Evolutionary conservation across 2,329 filamentous ascomycete species (phyloP).

Genomic region (Fusarium citri): DNA sequence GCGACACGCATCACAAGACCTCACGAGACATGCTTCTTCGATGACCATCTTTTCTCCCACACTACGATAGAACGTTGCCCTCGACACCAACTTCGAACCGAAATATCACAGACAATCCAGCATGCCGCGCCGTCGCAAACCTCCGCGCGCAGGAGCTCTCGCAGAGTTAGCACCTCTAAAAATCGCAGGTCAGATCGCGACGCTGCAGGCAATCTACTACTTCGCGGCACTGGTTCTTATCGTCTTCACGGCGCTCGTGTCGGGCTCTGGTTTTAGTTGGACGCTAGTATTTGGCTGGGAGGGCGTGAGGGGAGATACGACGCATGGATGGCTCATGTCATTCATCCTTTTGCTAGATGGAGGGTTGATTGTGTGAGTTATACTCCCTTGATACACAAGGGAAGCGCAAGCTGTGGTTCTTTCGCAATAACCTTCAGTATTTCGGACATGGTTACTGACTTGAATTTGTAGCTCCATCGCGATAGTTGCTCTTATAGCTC

Average conservation of each 20-base stretch:
- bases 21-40: conserved; percentile 39
- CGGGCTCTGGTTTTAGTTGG: conserved; percentile 65
- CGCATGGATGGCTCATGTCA: conserved; percentile 69
- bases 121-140: conserved; percentile 68
- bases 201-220: conserved; percentile 69
- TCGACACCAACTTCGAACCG: not conserved
- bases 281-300: conserved; percentile 70
- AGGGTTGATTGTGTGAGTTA: conserved; percentile 62
- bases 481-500: conserved; percentile 83
- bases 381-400: not conserved
- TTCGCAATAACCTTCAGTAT: not conserved
- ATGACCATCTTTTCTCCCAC: conserved; percentile 22
- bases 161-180: conserved; percentile 70
- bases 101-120: not conserved
- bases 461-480: conserved; percentile 74
- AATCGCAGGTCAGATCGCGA: conserved; percentile 69
- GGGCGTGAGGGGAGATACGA: conserved; percentile 69
- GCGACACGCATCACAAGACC: conserved; percentile 21
- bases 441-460: conserved; percentile 16
- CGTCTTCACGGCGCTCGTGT: conserved; percentile 69
- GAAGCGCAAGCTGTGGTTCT: conserved; percentile 1
- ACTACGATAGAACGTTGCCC: conserved; percentile 2
- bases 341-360: conserved; percentile 69
- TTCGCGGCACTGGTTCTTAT: conserved; percentile 62
- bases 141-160: conserved; percentile 69